phyloP scores from a whole-genome alignment of 2,329 filamentous ascomycete species.

The Fusarium subtropicale region DNA sequence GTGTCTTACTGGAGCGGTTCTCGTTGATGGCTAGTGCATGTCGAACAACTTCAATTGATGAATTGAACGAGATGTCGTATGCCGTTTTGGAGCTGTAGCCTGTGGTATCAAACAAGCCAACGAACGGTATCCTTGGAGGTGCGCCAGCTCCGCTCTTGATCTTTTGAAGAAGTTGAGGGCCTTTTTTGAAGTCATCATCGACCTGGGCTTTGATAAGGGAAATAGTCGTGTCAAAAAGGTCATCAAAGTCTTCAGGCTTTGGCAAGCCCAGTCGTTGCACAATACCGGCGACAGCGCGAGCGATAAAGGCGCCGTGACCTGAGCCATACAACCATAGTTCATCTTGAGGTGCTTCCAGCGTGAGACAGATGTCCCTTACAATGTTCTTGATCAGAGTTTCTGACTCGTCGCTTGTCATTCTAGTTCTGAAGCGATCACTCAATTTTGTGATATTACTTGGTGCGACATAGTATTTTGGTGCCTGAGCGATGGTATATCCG shows the following conservation, averaged over 20 bases:
- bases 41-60: conserved; percentile 34
- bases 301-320: conserved; percentile 41
- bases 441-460: conserved; percentile 20
- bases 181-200: conserved; percentile 38
- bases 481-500: conserved; percentile 20
- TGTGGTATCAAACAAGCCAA: conserved; percentile 42
- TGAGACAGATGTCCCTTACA: conserved; percentile 33
- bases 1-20: conserved; percentile 21
- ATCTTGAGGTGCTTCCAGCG: conserved; percentile 34
- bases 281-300: conserved; percentile 41
- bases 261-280: conserved; percentile 39
- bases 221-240: conserved; percentile 35
- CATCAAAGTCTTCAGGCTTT: conserved; percentile 26
- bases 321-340: conserved; percentile 45
- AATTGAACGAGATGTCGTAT: conserved; percentile 37
- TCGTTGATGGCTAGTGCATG: conserved; percentile 44
- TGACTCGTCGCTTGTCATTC: conserved; percentile 32
- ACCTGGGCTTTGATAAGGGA: conserved; percentile 39
- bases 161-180: conserved; percentile 25
- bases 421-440: conserved; percentile 30
- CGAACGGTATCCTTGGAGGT: conserved; percentile 39
- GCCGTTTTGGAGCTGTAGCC: conserved; percentile 15
- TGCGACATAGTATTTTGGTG: conserved; percentile 36
- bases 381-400: conserved; percentile 36
- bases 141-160: conserved; percentile 19